phyloP scores from a whole-genome alignment of 225 moss, liverwort and hornwort species.

The Straminergon stramineum region DNA sequence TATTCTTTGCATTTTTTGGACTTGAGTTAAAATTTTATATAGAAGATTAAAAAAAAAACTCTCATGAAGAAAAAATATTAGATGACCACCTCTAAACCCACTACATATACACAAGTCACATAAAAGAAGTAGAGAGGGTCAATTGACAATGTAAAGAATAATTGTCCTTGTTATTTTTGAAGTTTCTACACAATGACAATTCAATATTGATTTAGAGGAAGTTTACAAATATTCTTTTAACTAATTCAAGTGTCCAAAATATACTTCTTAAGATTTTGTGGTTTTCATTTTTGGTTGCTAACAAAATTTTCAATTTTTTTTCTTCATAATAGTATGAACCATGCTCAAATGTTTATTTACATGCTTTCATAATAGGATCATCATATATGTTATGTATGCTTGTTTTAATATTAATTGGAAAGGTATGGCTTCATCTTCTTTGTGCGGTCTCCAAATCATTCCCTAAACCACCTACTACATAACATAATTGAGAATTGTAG shows the following conservation, averaged over 20 bases:
- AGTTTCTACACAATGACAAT: not conserved
- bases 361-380: not conserved
- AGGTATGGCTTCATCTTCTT: accelerated
- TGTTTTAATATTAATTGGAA: not conserved
- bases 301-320: not conserved
- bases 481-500: not conserved
- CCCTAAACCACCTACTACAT: accelerated
- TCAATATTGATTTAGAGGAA: not conserved
- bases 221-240: not conserved
- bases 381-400: not conserved
- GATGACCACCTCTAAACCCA: accelerated
- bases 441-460: not conserved
- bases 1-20: not conserved
- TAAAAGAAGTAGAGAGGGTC: not conserved
- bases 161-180: not conserved
- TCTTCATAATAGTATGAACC: accelerated
- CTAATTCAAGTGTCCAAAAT: not conserved
- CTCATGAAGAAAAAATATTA: not conserved
- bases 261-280: not conserved
- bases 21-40: not conserved
- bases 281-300: not conserved
- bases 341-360: not conserved
- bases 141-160: accelerated
- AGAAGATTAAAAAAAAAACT: not conserved
- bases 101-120: not conserved